Conservation (phyloP, 257 asterid species). For the Solanum rostratum region DNA sequence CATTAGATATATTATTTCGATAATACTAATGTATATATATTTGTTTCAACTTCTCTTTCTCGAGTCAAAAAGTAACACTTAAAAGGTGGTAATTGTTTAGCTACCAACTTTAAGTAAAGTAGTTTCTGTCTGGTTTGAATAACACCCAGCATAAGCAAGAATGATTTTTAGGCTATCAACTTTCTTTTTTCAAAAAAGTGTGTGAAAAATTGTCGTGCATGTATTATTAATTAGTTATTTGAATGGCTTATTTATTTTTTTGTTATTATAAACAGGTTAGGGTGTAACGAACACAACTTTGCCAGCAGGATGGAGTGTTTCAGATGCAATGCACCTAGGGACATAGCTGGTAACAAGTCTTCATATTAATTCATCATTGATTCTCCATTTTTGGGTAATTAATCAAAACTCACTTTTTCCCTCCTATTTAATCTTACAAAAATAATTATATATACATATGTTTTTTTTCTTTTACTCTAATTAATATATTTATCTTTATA, state of each 20-base stretch:
- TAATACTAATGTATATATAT: not conserved
- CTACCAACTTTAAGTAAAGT: not conserved
- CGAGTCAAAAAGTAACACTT: not conserved
- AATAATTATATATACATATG: not conserved
- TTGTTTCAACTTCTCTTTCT: not conserved
- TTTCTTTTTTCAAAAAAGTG: not conserved
- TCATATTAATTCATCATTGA: slow-evolving; percentile 32
- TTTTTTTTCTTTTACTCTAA: not conserved
- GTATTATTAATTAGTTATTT: not conserved
- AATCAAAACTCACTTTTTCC: not conserved
- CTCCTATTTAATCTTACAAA: not conserved
- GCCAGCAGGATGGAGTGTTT: slow-evolving; percentile 95
- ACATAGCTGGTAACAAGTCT: slow-evolving; percentile 46
- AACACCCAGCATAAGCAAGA: not conserved
- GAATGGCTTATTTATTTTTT: not conserved
- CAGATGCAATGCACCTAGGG: slow-evolving; percentile 98
- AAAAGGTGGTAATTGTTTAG: not conserved
- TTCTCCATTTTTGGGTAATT: slow-evolving; percentile 56
- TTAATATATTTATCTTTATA: not conserved
- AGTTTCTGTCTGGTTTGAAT: not conserved
- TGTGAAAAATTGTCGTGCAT: not conserved
- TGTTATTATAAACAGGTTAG: slow-evolving; percentile 34
- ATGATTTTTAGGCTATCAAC: not conserved
- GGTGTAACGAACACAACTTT: slow-evolving; percentile 94
- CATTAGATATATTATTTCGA: no score